Evolutionary conservation across 2,329 filamentous ascomycete species (phyloP), one percentile per base, ranked within the genome.

Genomic region (Byssoonygena ceratinophila): DNA sequence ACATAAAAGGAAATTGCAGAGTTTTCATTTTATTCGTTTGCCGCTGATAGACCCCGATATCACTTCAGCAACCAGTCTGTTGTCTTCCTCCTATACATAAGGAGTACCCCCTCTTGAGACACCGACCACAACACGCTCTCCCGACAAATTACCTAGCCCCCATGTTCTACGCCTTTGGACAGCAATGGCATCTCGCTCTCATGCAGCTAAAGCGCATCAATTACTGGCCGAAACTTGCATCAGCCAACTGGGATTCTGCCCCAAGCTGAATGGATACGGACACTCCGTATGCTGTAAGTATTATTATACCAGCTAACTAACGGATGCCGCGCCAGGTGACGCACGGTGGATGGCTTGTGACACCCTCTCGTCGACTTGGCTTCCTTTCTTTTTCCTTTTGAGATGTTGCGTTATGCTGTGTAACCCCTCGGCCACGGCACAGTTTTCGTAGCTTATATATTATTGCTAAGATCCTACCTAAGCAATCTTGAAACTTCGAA

Each of bases 91-190:
- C n/a, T n/a, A n/a, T n/a, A n/a, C n/a, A n/a, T n/a, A n/a, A n/a
- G n/a, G n/a, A n/a, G n/a, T n/a, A n/a, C n/a, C n/a, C n/a, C n/a
- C n/a, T n/a, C n/a, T n/a, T n/a, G n/a, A n/a, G n/a, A n/a, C 31
- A 47, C 37, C 45, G 20, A 23, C 25, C 32, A 32, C 14, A 22
- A 14, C 43, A 46, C 27, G 43, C 27, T 14, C 31, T 6, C 31
- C 44, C 44, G 44, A 25, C 29, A 34, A 46, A 46, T 46, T 46
- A 46, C 44, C 44, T 46, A 46, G 44, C 44, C 23, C n/a, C 18
- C 44, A 34, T 34, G 25, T 31, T 45, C 41, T 31, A 22, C 41
- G 37, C 37, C 37, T 40, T 40, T 40, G 37, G 37, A 40, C 18
- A 40, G 9, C 37, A 23, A 40, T 2, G 8, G 4, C 27, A 31